Base-by-base conservation (phyloP, 345 rosid species). In the Populus pruinosa region DNA sequence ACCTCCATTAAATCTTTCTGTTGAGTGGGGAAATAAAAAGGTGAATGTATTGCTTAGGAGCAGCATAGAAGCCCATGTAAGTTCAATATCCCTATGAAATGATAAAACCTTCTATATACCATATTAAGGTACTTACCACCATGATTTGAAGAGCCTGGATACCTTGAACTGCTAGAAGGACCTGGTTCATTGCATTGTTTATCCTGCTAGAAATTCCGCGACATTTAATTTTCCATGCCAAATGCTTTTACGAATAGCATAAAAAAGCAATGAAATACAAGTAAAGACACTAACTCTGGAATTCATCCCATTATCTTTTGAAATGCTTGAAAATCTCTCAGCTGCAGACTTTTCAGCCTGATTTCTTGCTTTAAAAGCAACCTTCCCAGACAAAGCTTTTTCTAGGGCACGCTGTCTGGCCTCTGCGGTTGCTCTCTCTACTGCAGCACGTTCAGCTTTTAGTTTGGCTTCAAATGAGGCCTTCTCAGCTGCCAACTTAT, bases 371-470 rank as follows among this genome's bases (percentile, higher is more conserved):
- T 85, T 80, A 68, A 77, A 69, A 80, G 91, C 62, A 81, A 86
- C 81, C 74, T 86, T 90, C 76, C 87, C 88, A 7, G 93, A 90
- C 89, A 90, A 67, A 61, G 97, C 97, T 84, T 86, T 95, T 82
- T 95, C 99, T 23, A 95, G 71, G 71, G 95, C 95, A 72, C 98
- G 97, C 79, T 83, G 92, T 78, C 98, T 88, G 65, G 97, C 98
- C 87, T 94, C 98, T 53, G 92, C 87, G 75, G 93, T 92, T 71
- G 92, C 98, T 87, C 97, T 85, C 83, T 94, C 97, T 59, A 94
- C 98, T 36, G 98, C 98, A 83, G 97, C 94, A 72, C 97, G 96
- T 80, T 95, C 94, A 59, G 91, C 87, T 85, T 87, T 90, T 72
- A 88, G 87, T 80, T 87, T 95, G 76, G 96, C 96, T 80, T 93